Percentiles rank a stretch among this genome's conserved stretches.
These are phyloP conservation scores for Hymenoscyphus fructigenus DNA, from an alignment of 2,329 filamentous ascomycete genomes.

Conservation along the genomic window DNA sequence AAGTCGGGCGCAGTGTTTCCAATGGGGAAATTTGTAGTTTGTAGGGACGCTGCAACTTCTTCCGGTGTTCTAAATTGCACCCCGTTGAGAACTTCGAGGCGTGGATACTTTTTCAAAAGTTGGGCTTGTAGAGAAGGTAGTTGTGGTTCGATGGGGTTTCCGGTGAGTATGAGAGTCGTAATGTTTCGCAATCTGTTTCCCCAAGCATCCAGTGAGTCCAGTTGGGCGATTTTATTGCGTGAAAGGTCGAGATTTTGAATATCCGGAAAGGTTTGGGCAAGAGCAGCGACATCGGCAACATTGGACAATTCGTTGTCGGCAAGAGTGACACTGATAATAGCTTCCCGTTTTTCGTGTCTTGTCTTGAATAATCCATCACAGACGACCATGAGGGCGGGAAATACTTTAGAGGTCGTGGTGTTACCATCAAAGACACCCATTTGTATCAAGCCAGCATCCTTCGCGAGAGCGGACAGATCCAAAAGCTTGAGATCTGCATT, in stretches of 20 bases:
- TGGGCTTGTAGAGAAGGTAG: conserved; percentile 67
- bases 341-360: conserved; percentile 68
- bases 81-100: conserved; percentile 74
- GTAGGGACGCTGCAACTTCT: conserved; percentile 58
- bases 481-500: conserved; percentile 70
- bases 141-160: conserved; percentile 69
- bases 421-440: conserved; percentile 71
- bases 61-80: conserved; percentile 71
- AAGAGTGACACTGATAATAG: conserved; percentile 79
- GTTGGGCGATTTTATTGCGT: conserved; percentile 71
- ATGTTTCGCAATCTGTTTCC: conserved; percentile 74
- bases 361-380: conserved; percentile 76
- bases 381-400: conserved; percentile 86
- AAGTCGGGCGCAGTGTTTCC: conserved; percentile 67
- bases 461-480: conserved; percentile 74
- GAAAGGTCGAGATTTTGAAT: conserved; percentile 88
- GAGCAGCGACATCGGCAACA: conserved; percentile 68
- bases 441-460: conserved; percentile 68
- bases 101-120: conserved; percentile 79
- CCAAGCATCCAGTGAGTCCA: conserved; percentile 72
- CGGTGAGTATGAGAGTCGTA: conserved; percentile 75
- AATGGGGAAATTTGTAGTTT: conserved; percentile 53
- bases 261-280: conserved; percentile 79
- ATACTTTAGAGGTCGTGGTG: conserved; percentile 68
- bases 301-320: conserved; percentile 76